These are phyloP conservation scores for Pseudohalonectria lignicola DNA, from an alignment of 2,329 filamentous ascomycete genomes.

Conservation along the genomic window DNA sequence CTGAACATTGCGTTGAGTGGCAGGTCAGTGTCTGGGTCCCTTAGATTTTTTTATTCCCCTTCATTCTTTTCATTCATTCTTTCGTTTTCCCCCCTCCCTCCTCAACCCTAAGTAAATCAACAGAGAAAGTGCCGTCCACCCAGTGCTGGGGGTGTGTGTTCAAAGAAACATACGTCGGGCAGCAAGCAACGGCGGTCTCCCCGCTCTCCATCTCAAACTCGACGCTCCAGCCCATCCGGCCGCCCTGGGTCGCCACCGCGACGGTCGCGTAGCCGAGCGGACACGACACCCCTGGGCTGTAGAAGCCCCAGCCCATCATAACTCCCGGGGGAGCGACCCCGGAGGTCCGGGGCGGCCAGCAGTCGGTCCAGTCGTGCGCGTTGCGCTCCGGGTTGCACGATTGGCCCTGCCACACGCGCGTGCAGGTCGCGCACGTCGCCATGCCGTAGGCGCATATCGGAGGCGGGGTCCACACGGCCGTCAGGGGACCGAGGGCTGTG, in stretches of 20 bases:
- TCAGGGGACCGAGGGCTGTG: conserved; percentile 9
- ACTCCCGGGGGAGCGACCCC: neutral
- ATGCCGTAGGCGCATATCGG: conserved; percentile 10
- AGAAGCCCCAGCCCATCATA: conserved; percentile 10
- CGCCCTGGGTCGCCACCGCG: conserved; percentile 7
- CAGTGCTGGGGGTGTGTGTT: no score
- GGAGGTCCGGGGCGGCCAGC: conserved; percentile 11
- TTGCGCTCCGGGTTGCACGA: conserved; percentile 7
- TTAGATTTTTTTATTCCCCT: neutral
- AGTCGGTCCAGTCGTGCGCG: conserved; percentile 9
- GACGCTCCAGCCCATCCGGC: conserved; percentile 12
- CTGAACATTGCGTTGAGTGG: neutral
- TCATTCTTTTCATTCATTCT: neutral
- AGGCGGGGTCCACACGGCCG: conserved; percentile 10
- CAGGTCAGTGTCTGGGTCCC: neutral
- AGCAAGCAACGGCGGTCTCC: conserved; percentile 21
- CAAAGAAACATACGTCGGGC: conserved; percentile 11
- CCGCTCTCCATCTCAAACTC: conserved; percentile 14
- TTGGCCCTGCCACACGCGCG: conserved; percentile 9
- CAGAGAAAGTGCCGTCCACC: no score
- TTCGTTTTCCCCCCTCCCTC: neutral
- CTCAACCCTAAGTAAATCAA: neutral
- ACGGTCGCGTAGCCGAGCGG: conserved; percentile 10
- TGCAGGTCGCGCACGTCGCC: conserved; percentile 8
- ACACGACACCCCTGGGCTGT: conserved; percentile 11